phyloP scores from a whole-genome alignment of 306 rosid species.

The Coriaria nepalensis region DNA sequence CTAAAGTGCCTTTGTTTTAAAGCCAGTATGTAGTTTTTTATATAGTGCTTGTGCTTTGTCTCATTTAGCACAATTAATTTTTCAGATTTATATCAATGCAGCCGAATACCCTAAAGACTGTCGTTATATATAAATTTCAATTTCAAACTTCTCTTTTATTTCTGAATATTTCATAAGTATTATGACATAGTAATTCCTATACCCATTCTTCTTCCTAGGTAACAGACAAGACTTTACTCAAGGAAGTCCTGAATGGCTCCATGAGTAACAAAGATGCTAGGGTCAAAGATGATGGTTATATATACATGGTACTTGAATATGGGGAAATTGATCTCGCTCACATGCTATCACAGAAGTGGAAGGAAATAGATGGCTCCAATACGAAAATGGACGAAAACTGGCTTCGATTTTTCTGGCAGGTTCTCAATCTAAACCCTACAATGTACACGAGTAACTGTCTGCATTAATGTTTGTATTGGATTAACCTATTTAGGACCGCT shows the following conservation, averaged over 20 bases:
- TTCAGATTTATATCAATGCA: too few relatives aligned
- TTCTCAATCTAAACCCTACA: slow-evolving; percentile 12
- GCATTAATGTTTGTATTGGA: too few relatives aligned
- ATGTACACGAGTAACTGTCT: too few relatives aligned
- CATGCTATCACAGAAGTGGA: slow-evolving; percentile 98
- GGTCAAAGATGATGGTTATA: slow-evolving; percentile 85
- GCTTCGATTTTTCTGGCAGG: slow-evolving; percentile 99
- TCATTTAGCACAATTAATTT: too few relatives aligned
- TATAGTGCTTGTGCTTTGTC: background rate
- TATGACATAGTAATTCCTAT: too few relatives aligned
- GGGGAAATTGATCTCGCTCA: slow-evolving; percentile 99
- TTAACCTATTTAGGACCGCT: too few relatives aligned
- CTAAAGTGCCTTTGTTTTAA: too few relatives aligned
- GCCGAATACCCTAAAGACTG: too few relatives aligned
- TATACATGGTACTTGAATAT: slow-evolving; percentile 96
- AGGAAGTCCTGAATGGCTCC: slow-evolving; percentile 64
- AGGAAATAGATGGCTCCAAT: slow-evolving; percentile 47
- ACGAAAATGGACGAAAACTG: slow-evolving; percentile 71
- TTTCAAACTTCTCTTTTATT: too few relatives aligned
- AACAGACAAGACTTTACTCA: slow-evolving; percentile 78
- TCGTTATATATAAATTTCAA: too few relatives aligned
- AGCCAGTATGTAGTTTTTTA: background rate
- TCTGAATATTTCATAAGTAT: too few relatives aligned
- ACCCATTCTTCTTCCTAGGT: slow-evolving; percentile 29
- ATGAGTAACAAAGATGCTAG: slow-evolving; percentile 62